Base-by-base conservation (phyloP, 1,284 basidiomycete species). In the Trametes hirsuta region DNA sequence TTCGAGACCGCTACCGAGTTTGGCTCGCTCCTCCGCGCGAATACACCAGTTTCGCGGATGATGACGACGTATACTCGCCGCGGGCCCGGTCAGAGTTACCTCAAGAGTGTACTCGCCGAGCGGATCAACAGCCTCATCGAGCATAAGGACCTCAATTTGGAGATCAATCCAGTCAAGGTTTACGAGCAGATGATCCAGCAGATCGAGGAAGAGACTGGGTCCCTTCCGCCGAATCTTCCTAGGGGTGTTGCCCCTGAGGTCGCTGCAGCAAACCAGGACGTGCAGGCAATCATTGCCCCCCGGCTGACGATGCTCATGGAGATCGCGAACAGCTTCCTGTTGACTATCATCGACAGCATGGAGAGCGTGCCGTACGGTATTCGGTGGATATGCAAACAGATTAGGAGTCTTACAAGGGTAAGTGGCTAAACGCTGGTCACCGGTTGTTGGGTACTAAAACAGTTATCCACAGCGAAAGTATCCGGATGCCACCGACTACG, bases 321-420 rank as follows among this genome's bases (percentile, higher is more conserved):
- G 74, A 98, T 99, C 63, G 97, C 97, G 49, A 97, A 98, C 73
- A 94, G 91, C 69, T 98, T 99, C 78, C 81, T 99, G 59, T 81
- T 93, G 44, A 98, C 97, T n/a, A 98, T 99, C 71, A 97, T 99
- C 71, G 95, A 98, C 66, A 96, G 94, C 65, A 88, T 98, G 85
- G 96, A 98, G 70, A 93, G 90, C 69, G 97, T 98, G 12, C 97
- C 97, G 21, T 99, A 99, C 71, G 97, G 97, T 70, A 98, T 99
- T 66, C 86, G 97, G 66, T 99, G 97, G 97, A 99, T 99, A 71
- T 99, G 97, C 81, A 99, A 99, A 79, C 97, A 99, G 78, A 98
- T 99, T 74, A 84, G 95, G 65, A 95, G 93, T 78, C 77, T 98
- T 72, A 98, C 97, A 51, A 85, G 93, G 79, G 95, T 96, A 61